Conservation (phyloP, 2,329 filamentous ascomycete species). For the Trichoderma gracile region DNA sequence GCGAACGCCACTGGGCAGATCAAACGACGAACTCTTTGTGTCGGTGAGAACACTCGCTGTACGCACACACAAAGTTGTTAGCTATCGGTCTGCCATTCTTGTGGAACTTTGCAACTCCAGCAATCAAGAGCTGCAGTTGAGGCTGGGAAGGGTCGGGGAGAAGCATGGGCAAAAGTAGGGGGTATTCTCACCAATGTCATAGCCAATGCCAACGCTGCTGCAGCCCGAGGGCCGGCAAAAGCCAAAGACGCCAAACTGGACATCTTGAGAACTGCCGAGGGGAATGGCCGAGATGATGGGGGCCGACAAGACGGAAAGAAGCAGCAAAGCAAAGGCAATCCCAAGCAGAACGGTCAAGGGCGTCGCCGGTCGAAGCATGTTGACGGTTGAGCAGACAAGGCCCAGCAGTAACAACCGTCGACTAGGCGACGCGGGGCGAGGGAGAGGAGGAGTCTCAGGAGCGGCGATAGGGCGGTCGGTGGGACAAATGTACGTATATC, state of each 20-base stretch:
- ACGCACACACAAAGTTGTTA: neutral
- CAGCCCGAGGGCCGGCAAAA: conserved; percentile 71
- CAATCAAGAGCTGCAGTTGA: neutral
- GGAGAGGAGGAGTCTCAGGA: neutral
- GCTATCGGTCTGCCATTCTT: neutral
- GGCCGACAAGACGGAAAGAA: conserved; percentile 87
- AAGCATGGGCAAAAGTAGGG: neutral
- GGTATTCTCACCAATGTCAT: conserved; percentile 65
- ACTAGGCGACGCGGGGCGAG: conserved; percentile 26
- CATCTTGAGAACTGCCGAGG: conserved; percentile 72
- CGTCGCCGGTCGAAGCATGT: conserved; percentile 88
- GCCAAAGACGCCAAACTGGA: conserved; percentile 90
- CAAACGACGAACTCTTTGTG: conserved; percentile 50
- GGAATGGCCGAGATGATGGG: conserved; percentile 86
- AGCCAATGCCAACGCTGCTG: conserved; percentile 76
- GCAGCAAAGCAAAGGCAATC: conserved; percentile 77
- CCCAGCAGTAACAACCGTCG: conserved; percentile 24
- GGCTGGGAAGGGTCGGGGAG: neutral
- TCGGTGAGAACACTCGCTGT: conserved; percentile 33
- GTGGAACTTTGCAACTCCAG: neutral
- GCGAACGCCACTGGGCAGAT: conserved; percentile 54
- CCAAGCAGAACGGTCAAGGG: conserved; percentile 85
- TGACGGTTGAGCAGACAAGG: conserved; percentile 40
- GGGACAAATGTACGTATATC: too few species aligned
- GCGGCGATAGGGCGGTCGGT: neutral